A percentile compares a stretch with the other conserved stretches of the same genome.
Conservation (phyloP, 495 filamentous ascomycete genomes). For the Parachaetomium inaequale region DNA sequence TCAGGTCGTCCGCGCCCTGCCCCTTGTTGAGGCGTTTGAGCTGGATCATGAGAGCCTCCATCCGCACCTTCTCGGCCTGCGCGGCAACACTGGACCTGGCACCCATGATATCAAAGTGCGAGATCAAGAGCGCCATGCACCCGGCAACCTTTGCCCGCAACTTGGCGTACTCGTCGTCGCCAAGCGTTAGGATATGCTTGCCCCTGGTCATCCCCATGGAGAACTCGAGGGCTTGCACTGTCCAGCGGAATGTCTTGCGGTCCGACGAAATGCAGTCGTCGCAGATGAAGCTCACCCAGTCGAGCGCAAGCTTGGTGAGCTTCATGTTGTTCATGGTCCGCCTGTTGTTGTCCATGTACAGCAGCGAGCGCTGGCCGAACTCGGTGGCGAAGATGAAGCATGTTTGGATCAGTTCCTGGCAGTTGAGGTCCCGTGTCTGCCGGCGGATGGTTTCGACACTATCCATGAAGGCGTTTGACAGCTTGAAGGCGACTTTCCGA, state of each 20-base stretch:
- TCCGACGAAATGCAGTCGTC: conserved; percentile 96
- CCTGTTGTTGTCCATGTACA: conserved; percentile 90
- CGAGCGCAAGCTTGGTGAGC: conserved; percentile 84
- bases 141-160: conserved; percentile 87
- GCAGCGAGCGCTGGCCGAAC: conserved; percentile 88
- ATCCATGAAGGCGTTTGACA: conserved; percentile 99
- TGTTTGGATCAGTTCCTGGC: conserved; percentile 95
- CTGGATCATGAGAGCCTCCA: conserved; percentile 72
- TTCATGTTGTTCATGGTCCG: conserved; percentile 95
- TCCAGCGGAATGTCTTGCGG: conserved; percentile 94
- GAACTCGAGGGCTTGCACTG: conserved; percentile 90
- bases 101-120: conserved; percentile 98
- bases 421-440: conserved; percentile 79
- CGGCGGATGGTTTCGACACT: conserved; percentile 87
- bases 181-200: conserved; percentile 81
- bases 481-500: conserved; percentile 89
- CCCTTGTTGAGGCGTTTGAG: conserved; percentile 71
- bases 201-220: conserved; percentile 95
- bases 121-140: conserved; percentile 96
- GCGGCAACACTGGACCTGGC: conserved; percentile 88
- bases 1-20: conserved; percentile 76
- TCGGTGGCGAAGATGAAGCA: conserved; percentile 98
- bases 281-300: conserved; percentile 97
- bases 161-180: conserved; percentile 76
- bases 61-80: conserved; percentile 69